Percentiles rank a stretch among this genome's conserved stretches.
Conservation (phyloP, 768 basidiomycete genomes). For the Pleurotus sapidus region DNA sequence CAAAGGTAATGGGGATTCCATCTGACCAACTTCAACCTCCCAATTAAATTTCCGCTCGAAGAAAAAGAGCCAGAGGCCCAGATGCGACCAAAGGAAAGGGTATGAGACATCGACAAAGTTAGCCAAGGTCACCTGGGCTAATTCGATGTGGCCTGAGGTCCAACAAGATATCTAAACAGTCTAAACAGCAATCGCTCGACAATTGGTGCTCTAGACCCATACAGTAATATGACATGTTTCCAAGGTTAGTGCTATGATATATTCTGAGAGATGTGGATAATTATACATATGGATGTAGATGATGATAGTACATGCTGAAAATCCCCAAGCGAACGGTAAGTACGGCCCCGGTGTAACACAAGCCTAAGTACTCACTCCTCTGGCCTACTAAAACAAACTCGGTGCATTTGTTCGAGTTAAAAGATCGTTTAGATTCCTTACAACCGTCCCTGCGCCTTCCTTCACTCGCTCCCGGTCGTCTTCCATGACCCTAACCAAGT, state of each 20-base stretch:
- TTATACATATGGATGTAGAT: conserved; percentile 25
- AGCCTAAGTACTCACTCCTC: conserved; percentile 6
- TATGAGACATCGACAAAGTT: too few species aligned
- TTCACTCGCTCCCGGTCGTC: conserved; percentile 64
- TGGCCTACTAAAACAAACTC: conserved; percentile 28
- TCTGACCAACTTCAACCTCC: too few species aligned
- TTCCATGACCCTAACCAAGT: conserved; percentile 60
- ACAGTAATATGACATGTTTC: too few species aligned
- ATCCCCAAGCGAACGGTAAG: conserved; percentile 15
- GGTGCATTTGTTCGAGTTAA: conserved; percentile 49
- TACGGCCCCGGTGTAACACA: conserved; percentile 4
- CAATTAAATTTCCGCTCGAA: too few species aligned
- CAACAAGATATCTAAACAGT: too few species aligned
- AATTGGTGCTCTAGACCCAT: too few species aligned
- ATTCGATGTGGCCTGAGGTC: too few species aligned
- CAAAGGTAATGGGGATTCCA: too few species aligned
- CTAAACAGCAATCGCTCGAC: too few species aligned
- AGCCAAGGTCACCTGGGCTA: too few species aligned
- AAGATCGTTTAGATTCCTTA: conserved; percentile 68
- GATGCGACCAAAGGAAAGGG: too few species aligned
- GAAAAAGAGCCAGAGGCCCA: too few species aligned
- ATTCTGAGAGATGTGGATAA: conserved; percentile 17
- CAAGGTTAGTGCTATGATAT: conserved; percentile 15
- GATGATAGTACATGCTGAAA: conserved; percentile 25
- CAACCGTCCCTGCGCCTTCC: conserved; percentile 71